Percentiles rank a stretch among this genome's conserved stretches.
phyloP scores from a whole-genome alignment of 2,329 filamentous ascomycete species.

The Cytospora piceae region DNA sequence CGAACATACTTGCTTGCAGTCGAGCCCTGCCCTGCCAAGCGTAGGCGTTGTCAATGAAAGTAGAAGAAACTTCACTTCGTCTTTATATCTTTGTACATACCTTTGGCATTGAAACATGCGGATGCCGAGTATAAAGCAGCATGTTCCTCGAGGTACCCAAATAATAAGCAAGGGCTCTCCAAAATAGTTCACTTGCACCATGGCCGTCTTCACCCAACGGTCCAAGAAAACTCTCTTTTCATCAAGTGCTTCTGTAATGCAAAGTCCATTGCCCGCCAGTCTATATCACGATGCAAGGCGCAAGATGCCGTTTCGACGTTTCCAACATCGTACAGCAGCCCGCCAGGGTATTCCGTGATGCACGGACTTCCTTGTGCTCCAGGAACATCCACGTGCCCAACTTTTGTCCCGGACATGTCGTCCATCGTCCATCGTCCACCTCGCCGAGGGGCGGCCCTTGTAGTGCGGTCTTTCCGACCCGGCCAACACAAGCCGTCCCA shows the following conservation, averaged over 20 bases:
- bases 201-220: neutral
- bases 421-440: neutral
- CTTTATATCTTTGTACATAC: no score
- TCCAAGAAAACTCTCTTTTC: neutral
- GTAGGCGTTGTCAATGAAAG: no score
- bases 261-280: neutral
- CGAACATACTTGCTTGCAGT: neutral
- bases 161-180: no score
- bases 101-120: no score
- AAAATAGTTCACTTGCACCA: neutral
- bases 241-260: neutral
- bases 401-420: neutral
- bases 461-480: neutral
- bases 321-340: conserved; percentile 12
- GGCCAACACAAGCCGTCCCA: neutral
- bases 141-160: no score
- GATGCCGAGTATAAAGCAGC: neutral
- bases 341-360: neutral
- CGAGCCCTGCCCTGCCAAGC: no score
- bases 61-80: no score
- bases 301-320: neutral
- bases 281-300: neutral
- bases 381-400: neutral
- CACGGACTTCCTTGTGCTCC: neutral
- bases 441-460: neutral